Conservation (phyloP, 495 filamentous ascomycete genomes). For the Daldinia grandis region DNA sequence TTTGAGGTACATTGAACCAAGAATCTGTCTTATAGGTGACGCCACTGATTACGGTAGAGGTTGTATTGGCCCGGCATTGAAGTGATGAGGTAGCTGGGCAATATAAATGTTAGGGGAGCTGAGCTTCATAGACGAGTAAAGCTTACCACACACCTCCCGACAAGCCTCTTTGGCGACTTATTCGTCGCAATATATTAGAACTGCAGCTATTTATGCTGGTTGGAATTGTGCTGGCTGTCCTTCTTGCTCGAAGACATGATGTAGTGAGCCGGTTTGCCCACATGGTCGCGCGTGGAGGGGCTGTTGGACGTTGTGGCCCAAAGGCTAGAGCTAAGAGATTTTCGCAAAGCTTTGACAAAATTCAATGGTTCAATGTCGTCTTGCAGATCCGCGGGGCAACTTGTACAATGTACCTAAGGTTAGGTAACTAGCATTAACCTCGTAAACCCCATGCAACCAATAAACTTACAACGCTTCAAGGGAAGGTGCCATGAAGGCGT, state of each 20-base stretch:
- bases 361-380: neutral
- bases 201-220: conserved; percentile 7
- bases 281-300: conserved; percentile 29
- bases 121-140: conserved; percentile 5
- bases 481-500: neutral
- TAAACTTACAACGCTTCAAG: neutral
- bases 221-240: conserved; percentile 14
- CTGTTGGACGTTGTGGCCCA: neutral
- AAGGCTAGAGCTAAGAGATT: conserved; percentile 1
- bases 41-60: conserved; percentile 64
- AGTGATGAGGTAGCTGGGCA: conserved; percentile 13
- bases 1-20: conserved; percentile 85
- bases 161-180: conserved; percentile 20
- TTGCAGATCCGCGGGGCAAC: conserved; percentile 2
- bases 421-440: neutral
- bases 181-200: conserved; percentile 1
- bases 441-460: neutral
- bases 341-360: conserved; percentile 7
- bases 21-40: conserved; percentile 71
- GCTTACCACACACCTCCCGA: conserved; percentile 29
- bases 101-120: conserved; percentile 2
- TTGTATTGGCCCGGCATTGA: conserved; percentile 21
- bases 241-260: conserved; percentile 24
- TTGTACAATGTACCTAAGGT: neutral
- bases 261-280: conserved; percentile 36